phyloP scores from a whole-genome alignment of 345 rosid species.

The Combretum micranthum region DNA sequence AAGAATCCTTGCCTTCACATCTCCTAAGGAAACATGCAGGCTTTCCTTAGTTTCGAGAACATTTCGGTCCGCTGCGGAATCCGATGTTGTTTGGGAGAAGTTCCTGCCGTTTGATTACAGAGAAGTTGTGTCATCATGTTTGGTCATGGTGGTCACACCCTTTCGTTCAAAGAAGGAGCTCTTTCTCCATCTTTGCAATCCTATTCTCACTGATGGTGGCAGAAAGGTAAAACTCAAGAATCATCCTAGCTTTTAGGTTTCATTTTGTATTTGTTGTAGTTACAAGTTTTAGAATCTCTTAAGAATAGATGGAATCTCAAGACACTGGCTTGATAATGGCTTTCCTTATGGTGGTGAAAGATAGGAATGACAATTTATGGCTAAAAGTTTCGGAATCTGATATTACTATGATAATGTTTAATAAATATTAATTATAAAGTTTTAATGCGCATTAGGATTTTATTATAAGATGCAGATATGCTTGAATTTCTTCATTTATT shows the following conservation, averaged over 20 bases:
- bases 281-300: too few relatives aligned
- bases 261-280: too few relatives aligned
- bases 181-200: conserved; percentile 37
- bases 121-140: conserved; percentile 24
- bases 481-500: background rate
- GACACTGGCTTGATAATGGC: too few relatives aligned
- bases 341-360: too few relatives aligned
- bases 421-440: too few relatives aligned
- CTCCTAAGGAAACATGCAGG: conserved; percentile 43
- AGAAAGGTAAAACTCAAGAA: conserved; percentile 24
- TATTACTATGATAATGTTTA: too few relatives aligned
- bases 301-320: too few relatives aligned
- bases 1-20: conserved; percentile 40
- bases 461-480: background rate
- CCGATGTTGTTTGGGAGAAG: conserved; percentile 45
- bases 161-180: conserved; percentile 57
- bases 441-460: too few relatives aligned
- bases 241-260: background rate
- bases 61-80: conserved; percentile 52
- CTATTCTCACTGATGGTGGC: conserved; percentile 40
- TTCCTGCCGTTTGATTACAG: conserved; percentile 38
- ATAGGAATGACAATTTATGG: too few relatives aligned
- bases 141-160: conserved; percentile 5
- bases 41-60: conserved; percentile 34
- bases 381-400: too few relatives aligned